Evolutionary conservation across 768 basidiomycete genomes (phyloP).

Genomic region (Glaciozyma martinii): DNA sequence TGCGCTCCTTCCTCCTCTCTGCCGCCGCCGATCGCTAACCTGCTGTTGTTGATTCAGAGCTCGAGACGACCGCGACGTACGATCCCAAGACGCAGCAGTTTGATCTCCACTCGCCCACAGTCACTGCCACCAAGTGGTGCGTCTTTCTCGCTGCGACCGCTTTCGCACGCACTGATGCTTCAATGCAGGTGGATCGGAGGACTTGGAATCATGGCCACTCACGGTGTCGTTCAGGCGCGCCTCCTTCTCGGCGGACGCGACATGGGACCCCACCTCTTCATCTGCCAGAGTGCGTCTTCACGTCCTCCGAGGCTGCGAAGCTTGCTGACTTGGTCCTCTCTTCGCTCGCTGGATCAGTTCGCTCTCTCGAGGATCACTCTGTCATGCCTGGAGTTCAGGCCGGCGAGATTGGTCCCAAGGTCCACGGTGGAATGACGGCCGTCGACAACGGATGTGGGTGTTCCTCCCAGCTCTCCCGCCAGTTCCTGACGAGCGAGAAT

Average conservation of each 20-base stretch:
- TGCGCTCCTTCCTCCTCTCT: not conserved
- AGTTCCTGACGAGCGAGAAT: not conserved
- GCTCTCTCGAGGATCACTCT: constrained; percentile 36
- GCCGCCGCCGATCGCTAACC: not conserved
- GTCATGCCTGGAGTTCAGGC: constrained; percentile 42
- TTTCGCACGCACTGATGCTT: not conserved
- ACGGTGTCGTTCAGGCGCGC: constrained; percentile 44
- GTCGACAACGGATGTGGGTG: constrained; percentile 27
- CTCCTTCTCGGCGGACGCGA: constrained; percentile 42
- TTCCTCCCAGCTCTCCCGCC: not conserved
- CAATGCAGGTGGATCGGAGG: constrained; percentile 35
- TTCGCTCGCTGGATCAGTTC: constrained; percentile 6
- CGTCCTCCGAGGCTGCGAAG: constrained; percentile 32
- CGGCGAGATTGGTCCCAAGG: constrained; percentile 45
- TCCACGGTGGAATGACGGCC: constrained; percentile 20
- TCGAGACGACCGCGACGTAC: constrained; percentile 45
- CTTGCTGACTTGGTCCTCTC: constrained; percentile 19
- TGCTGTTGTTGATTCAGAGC: constrained; percentile 33
- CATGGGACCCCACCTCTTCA: constrained; percentile 44
- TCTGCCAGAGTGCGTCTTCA: constrained; percentile 24
- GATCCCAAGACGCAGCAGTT: constrained; percentile 41
- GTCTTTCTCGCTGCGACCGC: constrained; percentile 15
- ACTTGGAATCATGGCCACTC: constrained; percentile 39
- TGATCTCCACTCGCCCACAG: constrained; percentile 43
- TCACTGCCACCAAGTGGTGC: constrained; percentile 45